phyloP scores from a whole-genome alignment of 179 eudicot genomes.

The Spinacia oleracea region DNA sequence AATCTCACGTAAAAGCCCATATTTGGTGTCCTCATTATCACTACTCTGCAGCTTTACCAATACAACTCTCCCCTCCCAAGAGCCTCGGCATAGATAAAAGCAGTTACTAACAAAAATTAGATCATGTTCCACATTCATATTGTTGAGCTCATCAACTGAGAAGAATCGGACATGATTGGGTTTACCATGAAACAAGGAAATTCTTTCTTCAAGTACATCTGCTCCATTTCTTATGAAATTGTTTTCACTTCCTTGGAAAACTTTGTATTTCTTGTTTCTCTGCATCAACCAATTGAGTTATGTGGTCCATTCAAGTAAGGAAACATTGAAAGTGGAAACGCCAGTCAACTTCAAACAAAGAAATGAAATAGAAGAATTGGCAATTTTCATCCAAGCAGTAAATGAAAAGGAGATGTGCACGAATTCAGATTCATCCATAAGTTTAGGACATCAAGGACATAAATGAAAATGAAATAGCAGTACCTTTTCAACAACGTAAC shows the following conservation, averaged over 20 bases:
- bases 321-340: neutral
- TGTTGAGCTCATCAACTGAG: neutral
- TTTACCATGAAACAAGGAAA: neutral
- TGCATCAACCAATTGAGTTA: neutral
- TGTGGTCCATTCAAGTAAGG: neutral
- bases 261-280: neutral
- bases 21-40: too few species aligned
- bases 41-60: neutral
- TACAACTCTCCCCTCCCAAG: neutral
- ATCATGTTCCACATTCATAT: neutral
- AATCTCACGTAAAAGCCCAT: neutral
- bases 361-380: too few species aligned
- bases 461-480: neutral
- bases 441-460: neutral
- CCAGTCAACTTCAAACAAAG: too few species aligned
- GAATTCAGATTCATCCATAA: neutral
- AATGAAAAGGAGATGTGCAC: neutral
- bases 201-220: neutral
- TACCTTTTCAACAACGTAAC: neutral
- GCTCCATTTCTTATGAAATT: neutral
- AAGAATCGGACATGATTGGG: neutral
- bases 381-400: too few species aligned
- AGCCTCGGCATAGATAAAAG: neutral
- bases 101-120: neutral
- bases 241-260: neutral